Evolutionary conservation across 192 early-diverging fungal genomes (phyloP), one percentile per base, ranked within the genome.

Genomic region (Geosiphon pyriformis): DNA sequence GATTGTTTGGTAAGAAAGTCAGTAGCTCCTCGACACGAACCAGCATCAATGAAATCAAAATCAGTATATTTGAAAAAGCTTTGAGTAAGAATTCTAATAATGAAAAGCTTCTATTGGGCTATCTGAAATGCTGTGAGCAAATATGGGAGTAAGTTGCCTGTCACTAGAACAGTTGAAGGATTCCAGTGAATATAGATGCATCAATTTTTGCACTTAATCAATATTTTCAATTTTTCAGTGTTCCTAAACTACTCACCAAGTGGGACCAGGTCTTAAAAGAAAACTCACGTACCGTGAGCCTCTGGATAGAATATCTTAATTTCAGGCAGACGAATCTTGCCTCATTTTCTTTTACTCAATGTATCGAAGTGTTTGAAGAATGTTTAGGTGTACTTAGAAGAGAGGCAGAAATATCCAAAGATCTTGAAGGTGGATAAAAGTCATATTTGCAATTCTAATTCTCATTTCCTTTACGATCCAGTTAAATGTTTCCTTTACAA

Each of bases 241-340:
- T 72, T 32, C 37, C 75, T 34, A 74, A 64, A 46, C 52, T 82
- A 0, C 61, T 85, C 31, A 66, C 69, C 0, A 77, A 85, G 60
- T 85, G 83, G 83, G 83, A 85, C 26, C 62, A 66, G n/a, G 42
- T 80, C 1, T 52, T 85, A 10, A 65, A 67, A 31, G 58, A 67
- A 4, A 50, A 67, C 20, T 59, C 73, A 1, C 52, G 74, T n/a
- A 73, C 78, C 22, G 71, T 82, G 18, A 54, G 47, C 6, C 59
- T 85, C 10, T 85, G 83, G 83, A 79, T 80, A 10, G 73, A 85
- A 26, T 85, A 85, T 42, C 61, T 85, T 47, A 76, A 82, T 42
- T 78, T 77, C 52, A 56, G 83, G 7, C 83, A 85, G 53, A 79
- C 81, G 25, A 78, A 80, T 52, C 81, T 83, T 18, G 49, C 75